Evolutionary conservation across 768 basidiomycete genomes (phyloP), one percentile per base, ranked within the genome.

Genomic region (Boletus rufocinnamomeus): DNA sequence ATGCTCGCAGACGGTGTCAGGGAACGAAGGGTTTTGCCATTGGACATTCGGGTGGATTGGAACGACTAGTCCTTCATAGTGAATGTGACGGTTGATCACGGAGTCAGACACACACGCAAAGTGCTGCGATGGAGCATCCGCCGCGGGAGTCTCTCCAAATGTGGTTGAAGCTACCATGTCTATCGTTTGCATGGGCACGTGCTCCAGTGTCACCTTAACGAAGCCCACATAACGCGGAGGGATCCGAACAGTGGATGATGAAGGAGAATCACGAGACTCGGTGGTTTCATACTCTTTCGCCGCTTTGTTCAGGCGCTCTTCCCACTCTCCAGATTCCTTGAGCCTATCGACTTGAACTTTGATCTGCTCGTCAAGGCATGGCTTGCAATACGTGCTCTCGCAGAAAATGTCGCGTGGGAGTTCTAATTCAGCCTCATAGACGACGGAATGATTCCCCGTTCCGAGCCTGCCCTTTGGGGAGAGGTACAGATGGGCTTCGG

Each of bases 401-500:
- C 77, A 66, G 6, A 82, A 68, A 17, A 77, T 25, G 23, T 72
- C 64, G 6, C 77, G 74, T 6, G 84, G 83, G 13, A 86, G 66
- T 40, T 82, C 81, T 67, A 79, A 77, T 49, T 82, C 79, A 6
- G 79, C 83, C 46, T 72, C 62, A 55, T 81, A 79, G 1, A 83
- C 80, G 37, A 66, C 51, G 0, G 85, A 85, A 61, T 86, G 85
- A 65, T 82, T 63, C 0, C 85, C 84, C 2, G 9, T 2, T 1
- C 84, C 85, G 7, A 77, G 60, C 21, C 21, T 47, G 28, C 75
- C 61, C 2, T 45, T 43, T 0, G 76, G 74, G 3, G 75, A 74
- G 56, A 86, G 62, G 54, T 83, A 81, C 1, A 85, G 73, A 65
- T 84, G 82, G 6, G 79, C 83, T 55, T 76, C 79, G 19, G 66